These are phyloP conservation scores for Agrocybe praecox DNA, from an alignment of 768 basidiomycete species.

Conservation along the genomic window DNA sequence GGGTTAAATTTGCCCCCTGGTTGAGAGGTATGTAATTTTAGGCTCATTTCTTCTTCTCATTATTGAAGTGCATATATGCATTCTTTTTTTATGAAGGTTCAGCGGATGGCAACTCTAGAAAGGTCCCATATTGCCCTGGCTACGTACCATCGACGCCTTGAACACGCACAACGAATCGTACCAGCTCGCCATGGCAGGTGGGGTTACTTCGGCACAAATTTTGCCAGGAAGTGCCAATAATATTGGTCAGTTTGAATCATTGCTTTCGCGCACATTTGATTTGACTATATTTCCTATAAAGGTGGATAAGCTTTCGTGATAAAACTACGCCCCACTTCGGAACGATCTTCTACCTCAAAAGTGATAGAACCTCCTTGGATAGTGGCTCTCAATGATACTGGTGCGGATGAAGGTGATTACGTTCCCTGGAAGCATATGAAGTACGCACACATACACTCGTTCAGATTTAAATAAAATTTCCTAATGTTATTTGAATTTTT, in stretches of 20 bases:
- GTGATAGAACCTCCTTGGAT: constrained; percentile 74
- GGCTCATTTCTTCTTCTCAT: no score
- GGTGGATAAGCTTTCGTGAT: constrained; percentile 82
- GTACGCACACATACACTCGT: constrained; percentile 29
- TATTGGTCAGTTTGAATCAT: constrained; percentile 44
- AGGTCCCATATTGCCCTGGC: constrained; percentile 57
- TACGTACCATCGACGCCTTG: constrained; percentile 70
- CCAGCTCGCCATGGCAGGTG: constrained; percentile 62
- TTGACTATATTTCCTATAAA: constrained; percentile 17
- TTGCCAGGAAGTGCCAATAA: constrained; percentile 70
- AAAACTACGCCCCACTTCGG: constrained; percentile 70
- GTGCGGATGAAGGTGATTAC: constrained; percentile 23
- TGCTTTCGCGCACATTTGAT: not conserved
- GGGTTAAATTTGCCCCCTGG: constrained; percentile 29
- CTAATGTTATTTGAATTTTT: not conserved
- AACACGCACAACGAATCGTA: constrained; percentile 76
- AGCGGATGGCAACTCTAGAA: constrained; percentile 59
- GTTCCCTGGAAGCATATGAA: constrained; percentile 79
- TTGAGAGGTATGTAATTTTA: constrained; percentile 33
- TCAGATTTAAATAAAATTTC: not conserved
- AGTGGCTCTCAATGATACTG: constrained; percentile 38
- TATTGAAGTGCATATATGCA: no score
- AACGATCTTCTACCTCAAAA: constrained; percentile 66
- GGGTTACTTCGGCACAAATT: constrained; percentile 74
- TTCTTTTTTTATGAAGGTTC: constrained; percentile 36